Conservation (phyloP, 1,284 basidiomycete species). For the Leccinum fallax region DNA sequence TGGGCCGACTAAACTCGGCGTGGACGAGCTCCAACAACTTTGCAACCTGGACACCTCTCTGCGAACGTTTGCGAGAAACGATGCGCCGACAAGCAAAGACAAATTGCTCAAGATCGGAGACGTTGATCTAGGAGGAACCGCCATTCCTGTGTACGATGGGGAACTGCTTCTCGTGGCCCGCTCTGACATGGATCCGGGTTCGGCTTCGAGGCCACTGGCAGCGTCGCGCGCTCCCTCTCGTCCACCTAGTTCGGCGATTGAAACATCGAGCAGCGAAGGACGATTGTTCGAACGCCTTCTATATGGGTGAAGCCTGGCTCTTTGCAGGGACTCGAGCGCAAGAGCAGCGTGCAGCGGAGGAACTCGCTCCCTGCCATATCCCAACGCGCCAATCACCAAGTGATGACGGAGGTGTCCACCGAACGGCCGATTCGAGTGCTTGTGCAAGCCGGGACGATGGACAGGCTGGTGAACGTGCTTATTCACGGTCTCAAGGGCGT, state of each 20-base stretch:
- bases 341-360: conserved; percentile 70
- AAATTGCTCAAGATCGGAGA: conserved; percentile 40
- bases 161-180: conserved; percentile 69
- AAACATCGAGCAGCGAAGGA: conserved; percentile 40
- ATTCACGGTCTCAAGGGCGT: conserved; percentile 77
- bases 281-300: conserved; percentile 61
- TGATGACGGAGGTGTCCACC: conserved; percentile 56
- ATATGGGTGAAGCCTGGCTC: conserved; percentile 75
- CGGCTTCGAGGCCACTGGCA: conserved; percentile 49
- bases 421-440: conserved; percentile 72
- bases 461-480: conserved; percentile 70
- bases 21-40: conserved; percentile 58
- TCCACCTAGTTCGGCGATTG: conserved; percentile 60
- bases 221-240: conserved; percentile 61
- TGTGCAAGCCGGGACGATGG: conserved; percentile 76
- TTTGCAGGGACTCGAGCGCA: conserved; percentile 67
- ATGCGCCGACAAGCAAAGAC: conserved; percentile 23
- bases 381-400: conserved; percentile 55
- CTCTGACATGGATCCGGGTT: conserved; percentile 44
- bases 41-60: conserved; percentile 42
- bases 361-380: conserved; percentile 76
- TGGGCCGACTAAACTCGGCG: conserved; percentile 45
- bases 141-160: conserved; percentile 72
- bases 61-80: conserved; percentile 20
- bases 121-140: conserved; percentile 62